Evolutionary conservation across 179 eudicot species (phyloP).

Genomic region (Nepenthes alata): DNA sequence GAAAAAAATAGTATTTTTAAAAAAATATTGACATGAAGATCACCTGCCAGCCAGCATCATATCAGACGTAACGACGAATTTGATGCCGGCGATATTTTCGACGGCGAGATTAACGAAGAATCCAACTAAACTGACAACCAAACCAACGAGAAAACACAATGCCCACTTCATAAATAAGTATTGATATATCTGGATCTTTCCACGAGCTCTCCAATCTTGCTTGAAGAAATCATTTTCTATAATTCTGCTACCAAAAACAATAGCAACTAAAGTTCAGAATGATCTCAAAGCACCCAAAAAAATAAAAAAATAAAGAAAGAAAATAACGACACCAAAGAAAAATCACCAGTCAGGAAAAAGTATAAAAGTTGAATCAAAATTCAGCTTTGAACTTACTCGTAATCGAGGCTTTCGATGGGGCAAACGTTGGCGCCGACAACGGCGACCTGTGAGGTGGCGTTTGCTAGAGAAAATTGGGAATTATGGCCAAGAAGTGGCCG

Average conservation of each 20-base stretch:
- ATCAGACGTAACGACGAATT: constrained; percentile 71
- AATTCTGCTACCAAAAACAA: constrained; percentile 31
- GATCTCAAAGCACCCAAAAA: neutral
- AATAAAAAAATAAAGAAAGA: neutral
- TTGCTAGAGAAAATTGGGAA: neutral
- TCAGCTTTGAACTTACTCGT: constrained; percentile 3
- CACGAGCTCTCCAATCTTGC: constrained; percentile 74
- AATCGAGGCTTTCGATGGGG: constrained; percentile 15
- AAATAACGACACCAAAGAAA: neutral
- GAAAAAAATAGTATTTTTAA: too few species aligned
- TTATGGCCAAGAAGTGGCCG: neutral
- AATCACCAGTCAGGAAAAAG: too few species aligned
- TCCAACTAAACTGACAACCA: constrained; percentile 50
- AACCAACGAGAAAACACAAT: constrained; percentile 54
- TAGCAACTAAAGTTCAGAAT: neutral
- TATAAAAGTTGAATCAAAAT: too few species aligned
- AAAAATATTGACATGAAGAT: neutral
- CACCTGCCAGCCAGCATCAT: constrained; percentile 50
- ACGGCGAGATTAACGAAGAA: constrained; percentile 61
- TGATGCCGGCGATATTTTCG: constrained; percentile 72
- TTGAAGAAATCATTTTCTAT: constrained; percentile 71
- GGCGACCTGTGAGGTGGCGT: constrained; percentile 10
- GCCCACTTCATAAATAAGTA: constrained; percentile 71
- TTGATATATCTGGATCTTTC: constrained; percentile 45
- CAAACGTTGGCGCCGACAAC: constrained; percentile 11